Base-by-base conservation (phyloP, 495 filamentous ascomycete species). In the Jackrogersella minutella region DNA sequence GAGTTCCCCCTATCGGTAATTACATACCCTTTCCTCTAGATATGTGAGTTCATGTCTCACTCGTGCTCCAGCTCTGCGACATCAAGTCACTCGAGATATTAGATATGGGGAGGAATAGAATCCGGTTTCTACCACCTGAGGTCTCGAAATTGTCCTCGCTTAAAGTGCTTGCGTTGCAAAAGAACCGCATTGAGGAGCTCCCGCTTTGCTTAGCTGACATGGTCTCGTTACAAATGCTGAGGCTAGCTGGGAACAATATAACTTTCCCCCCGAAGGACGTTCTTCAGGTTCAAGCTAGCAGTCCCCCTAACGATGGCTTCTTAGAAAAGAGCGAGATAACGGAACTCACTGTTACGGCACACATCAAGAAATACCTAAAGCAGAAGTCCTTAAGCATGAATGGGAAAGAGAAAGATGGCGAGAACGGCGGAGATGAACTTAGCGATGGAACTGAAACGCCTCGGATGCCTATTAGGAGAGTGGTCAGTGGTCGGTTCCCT, bases 11-110 rank as follows among this genome's bases (percentile, higher is more conserved):
- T 88, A 66, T 87, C 88, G 72, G 93, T 97, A 83, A 77, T 90
- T 82, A 55, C 22, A 66, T 30, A 6, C 14, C 26, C 21, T 24
- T 19, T 64, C 65, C 43, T 60, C 33, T 33, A 21, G 5, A 54
- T 9, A n/a, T 55, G 3, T 31, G 7, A 21, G 43, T 36, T 22
- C 28, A 44, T 52, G 9, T 56, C 40, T 53, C 47, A 75, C 69
- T 53, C 70, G 65, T 64, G 62, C 58, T 51, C 41, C 61, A 82
- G 77, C 74, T 97, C 34, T 91, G 93, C 70, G 87, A 92, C 71
- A 81, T 98, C 55, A 87, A 89, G 14, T 88, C 92, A 13, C 87
- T 97, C 28, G 93, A 98, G 74, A 96, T 97, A 54, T 84, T 98
- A 43, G 94, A 98, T 79, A 80, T 98, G 13, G 93, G 93, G 70